These are phyloP conservation scores for Endoconidiophora polonica DNA, from an alignment of 2,329 filamentous ascomycete species.

Conservation along the genomic window DNA sequence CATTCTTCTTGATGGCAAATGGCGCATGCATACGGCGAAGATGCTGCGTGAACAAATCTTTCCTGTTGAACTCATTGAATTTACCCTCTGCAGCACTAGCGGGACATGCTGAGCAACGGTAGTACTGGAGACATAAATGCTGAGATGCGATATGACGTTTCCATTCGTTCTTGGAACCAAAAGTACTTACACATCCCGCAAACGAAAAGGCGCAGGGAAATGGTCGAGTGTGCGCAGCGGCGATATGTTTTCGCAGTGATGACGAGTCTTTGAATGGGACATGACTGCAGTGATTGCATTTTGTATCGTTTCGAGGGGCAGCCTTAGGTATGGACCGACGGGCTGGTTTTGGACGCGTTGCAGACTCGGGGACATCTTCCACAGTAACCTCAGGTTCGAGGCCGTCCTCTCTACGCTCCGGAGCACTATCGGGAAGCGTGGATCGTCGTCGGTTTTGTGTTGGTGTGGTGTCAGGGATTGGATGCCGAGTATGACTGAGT, in stretches of 20 bases:
- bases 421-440: conserved; percentile 23
- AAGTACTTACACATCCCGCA: conserved; percentile 69
- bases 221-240: conserved; percentile 50
- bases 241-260: conserved; percentile 48
- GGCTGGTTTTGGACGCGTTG: conserved; percentile 23
- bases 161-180: conserved; percentile 94
- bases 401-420: conserved; percentile 19
- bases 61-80: conserved; percentile 70
- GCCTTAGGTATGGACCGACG: conserved; percentile 32
- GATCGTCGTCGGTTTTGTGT: conserved; percentile 15
- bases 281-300: conserved; percentile 44
- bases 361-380: conserved; percentile 15
- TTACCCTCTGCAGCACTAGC: conserved; percentile 37
- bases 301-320: conserved; percentile 40
- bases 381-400: conserved; percentile 24
- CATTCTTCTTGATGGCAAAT: conserved; percentile 41
- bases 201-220: conserved; percentile 77
- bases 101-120: conserved; percentile 46
- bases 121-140: conserved; percentile 57
- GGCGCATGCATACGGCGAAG: conserved; percentile 83
- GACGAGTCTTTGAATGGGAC: conserved; percentile 51
- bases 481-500: conserved; percentile 43
- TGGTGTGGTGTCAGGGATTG: conserved; percentile 23
- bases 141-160: conserved; percentile 87
- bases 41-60: conserved; percentile 91